Evolutionary conservation across 192 early-diverging fungal species (phyloP).

Genomic region (Backusella liffmaniae): DNA sequence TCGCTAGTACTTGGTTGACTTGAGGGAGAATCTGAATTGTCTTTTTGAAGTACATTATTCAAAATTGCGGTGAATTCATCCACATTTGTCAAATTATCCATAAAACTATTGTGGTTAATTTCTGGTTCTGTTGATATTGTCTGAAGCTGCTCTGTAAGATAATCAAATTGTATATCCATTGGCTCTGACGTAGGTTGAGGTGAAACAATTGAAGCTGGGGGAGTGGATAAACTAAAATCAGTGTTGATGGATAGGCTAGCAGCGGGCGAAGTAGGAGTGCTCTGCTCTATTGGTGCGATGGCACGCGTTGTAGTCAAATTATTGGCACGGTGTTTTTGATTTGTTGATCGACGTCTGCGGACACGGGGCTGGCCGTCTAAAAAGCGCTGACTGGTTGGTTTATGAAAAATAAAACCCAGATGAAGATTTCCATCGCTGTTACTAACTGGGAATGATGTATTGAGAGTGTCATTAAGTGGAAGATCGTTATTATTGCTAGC

Average conservation of each 20-base stretch:
- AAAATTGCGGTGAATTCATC: constrained; percentile 24
- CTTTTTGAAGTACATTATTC: constrained; percentile 23
- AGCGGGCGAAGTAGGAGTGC: neutral
- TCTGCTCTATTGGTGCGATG: constrained; percentile 1
- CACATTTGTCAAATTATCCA: constrained; percentile 2
- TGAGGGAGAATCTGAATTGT: neutral
- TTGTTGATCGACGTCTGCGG: constrained; percentile 4
- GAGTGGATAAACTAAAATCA: constrained; percentile 1
- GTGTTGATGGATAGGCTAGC: neutral
- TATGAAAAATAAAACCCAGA: constrained; percentile 11
- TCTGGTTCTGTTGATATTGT: neutral
- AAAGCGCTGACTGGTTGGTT: constrained; percentile 7
- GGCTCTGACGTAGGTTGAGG: constrained; percentile 2
- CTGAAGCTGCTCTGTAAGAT: constrained; percentile 1
- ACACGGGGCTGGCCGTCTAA: constrained; percentile 10
- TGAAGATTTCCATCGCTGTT: neutral
- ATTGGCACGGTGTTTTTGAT: neutral
- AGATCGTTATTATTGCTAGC: neutral
- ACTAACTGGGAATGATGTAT: neutral
- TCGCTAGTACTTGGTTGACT: neutral
- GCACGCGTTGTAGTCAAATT: neutral
- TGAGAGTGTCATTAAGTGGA: neutral
- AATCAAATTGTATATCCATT: constrained; percentile 17
- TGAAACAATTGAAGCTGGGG: constrained; percentile 6
- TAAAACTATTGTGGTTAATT: neutral